Percentiles rank a stretch among this genome's conserved stretches.
phyloP scores from a whole-genome alignment of 768 basidiomycete genomes.

The Auricularia sp. region DNA sequence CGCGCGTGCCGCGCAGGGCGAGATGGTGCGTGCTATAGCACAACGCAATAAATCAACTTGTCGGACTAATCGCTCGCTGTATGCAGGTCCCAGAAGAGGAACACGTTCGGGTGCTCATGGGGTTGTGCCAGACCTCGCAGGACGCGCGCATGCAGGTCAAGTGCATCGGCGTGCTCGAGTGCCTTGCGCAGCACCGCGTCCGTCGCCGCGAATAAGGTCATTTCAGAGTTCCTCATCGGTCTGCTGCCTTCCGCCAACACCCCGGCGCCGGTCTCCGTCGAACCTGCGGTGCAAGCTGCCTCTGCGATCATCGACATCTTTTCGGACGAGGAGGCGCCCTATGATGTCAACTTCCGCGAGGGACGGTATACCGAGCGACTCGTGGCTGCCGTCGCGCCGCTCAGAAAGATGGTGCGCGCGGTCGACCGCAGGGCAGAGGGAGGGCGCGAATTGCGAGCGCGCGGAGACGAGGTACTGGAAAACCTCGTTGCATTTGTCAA shows the following conservation, averaged over 20 bases:
- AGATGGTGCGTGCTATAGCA: conserved; percentile 37
- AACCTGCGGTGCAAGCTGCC: conserved; percentile 64
- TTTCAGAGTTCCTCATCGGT: conserved; percentile 58
- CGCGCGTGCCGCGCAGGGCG: conserved; percentile 64
- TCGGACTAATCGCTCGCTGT: conserved; percentile 8
- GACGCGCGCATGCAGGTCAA: conserved; percentile 56
- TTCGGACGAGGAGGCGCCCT: conserved; percentile 73
- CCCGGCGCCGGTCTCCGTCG: conserved; percentile 40
- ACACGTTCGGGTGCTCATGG: conserved; percentile 56
- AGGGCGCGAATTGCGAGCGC: conserved; percentile 50
- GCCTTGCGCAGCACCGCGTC: conserved; percentile 65
- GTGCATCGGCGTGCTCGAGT: conserved; percentile 79
- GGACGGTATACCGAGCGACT: conserved; percentile 48
- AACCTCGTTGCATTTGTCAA: conserved; percentile 68
- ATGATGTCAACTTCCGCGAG: conserved; percentile 72
- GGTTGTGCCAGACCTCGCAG: conserved; percentile 45
- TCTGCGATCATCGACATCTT: conserved; percentile 89
- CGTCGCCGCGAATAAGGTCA: conserved; percentile 58
- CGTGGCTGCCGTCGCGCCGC: conserved; percentile 46
- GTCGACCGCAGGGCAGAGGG: conserved; percentile 62
- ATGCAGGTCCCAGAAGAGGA: conserved; percentile 46
- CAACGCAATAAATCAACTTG: neutral
- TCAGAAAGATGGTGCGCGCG: conserved; percentile 50
- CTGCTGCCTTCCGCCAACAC: conserved; percentile 39
- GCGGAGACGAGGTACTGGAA: conserved; percentile 68